Percentiles rank a stretch among this genome's conserved stretches.
These are phyloP conservation scores for Posidonia australis DNA, from an alignment of 106 monocot species.

Conservation along the genomic window DNA sequence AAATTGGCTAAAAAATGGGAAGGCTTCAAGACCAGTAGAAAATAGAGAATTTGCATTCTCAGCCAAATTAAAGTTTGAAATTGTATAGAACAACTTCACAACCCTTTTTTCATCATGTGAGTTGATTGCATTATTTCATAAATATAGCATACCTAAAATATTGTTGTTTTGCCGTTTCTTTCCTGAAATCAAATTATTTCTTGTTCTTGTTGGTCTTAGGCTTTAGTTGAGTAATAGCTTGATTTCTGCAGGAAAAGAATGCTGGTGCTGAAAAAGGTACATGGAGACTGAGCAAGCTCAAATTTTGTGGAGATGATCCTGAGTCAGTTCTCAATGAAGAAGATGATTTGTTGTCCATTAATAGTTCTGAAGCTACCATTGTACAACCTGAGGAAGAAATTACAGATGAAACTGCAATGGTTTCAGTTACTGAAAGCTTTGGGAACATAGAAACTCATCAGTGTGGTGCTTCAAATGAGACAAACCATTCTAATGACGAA, in stretches of 20 bases:
- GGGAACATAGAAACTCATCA: background rate
- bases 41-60: too few species aligned
- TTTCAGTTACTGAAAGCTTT: background rate
- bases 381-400: background rate
- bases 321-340: slow-evolving; percentile 1
- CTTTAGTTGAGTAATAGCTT: background rate
- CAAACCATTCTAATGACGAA: background rate
- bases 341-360: background rate
- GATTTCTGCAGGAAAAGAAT: background rate
- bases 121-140: background rate
- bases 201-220: too few species aligned
- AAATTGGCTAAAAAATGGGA: too few species aligned
- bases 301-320: slow-evolving; percentile 8
- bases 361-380: background rate
- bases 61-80: background rate
- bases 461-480: too few species aligned
- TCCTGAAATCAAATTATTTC: background rate
- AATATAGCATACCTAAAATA: background rate
- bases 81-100: background rate
- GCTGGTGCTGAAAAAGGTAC: background rate
- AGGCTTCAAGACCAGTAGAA: too few species aligned
- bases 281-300: slow-evolving; percentile 5
- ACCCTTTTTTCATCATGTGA: background rate
- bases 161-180: background rate
- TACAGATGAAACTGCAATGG: background rate